These are phyloP conservation scores for Coniophora puteana DNA, from an alignment of 1,284 basidiomycete genomes.

Conservation along the genomic window DNA sequence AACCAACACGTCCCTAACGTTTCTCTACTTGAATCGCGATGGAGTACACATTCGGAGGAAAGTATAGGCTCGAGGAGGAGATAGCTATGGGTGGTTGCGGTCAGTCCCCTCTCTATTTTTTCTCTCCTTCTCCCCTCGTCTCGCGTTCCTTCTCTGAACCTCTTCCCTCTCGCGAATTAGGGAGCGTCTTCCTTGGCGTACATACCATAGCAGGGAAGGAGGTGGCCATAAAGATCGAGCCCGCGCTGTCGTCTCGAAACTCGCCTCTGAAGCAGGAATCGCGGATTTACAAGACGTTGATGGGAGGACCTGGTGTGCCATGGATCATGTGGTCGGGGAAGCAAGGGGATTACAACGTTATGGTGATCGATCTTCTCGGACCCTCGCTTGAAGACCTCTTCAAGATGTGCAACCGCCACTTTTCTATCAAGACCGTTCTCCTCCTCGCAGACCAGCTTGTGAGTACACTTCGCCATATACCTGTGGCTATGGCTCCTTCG, in stretches of 20 bases:
- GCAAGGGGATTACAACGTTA: conserved; percentile 94
- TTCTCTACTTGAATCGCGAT: too few relatives aligned
- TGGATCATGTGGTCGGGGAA: conserved; percentile 95
- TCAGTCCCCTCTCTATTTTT: conserved; percentile 44
- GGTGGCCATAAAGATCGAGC: conserved; percentile 96
- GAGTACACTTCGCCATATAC: conserved; percentile 25
- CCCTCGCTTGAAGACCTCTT: conserved; percentile 93
- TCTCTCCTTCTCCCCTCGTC: not conserved
- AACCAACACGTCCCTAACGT: too few relatives aligned
- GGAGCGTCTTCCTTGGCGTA: conserved; percentile 91
- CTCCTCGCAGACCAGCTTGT: conserved; percentile 91
- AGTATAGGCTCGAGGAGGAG: conserved; percentile 92
- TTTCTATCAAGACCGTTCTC: conserved; percentile 90
- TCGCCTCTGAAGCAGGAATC: conserved; percentile 88
- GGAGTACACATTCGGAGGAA: conserved; percentile 83
- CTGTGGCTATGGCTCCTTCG: not conserved
- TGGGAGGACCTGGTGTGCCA: conserved; percentile 91
- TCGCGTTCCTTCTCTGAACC: conserved; percentile 2
- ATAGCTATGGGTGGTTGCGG: conserved; percentile 94
- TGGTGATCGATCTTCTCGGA: conserved; percentile 94
- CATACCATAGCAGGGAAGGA: conserved; percentile 96
- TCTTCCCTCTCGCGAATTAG: conserved; percentile 32
- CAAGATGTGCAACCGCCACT: conserved; percentile 92
- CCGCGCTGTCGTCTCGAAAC: conserved; percentile 56
- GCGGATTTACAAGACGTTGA: conserved; percentile 89